Base-by-base conservation (phyloP, 805 yeast species). In the Lachancea meyersii region DNA sequence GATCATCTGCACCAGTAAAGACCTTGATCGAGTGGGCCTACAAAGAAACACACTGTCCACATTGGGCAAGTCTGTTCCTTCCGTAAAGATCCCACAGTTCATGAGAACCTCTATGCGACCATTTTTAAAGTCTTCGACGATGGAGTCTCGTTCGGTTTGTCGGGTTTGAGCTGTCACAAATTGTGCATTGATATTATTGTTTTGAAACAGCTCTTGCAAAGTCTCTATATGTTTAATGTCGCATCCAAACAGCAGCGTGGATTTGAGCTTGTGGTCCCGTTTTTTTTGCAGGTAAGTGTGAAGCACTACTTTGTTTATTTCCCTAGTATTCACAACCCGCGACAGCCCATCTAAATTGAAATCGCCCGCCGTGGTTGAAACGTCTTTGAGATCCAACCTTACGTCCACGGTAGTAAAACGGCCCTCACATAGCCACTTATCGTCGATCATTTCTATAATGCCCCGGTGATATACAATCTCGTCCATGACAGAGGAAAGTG, bases 1-100 rank as follows among this genome's bases (percentile, higher is more conserved):
- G 16, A 89, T 73, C 96, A 89, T 89, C 57, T 89, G 97, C 14
- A 79, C 71, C 28, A 86, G 63, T 33, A 89, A 63, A 0, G 83
- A 77, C 24, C 78, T 65, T 1, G 96, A 88, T 45, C 72, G 72
- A 0, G 96, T 85, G 1, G 96, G 96, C 26, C 96, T 66, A 3
- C 86, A 84, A 24, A 89, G 61, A 22, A 89, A 68, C 10, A 89
- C 67, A 23, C 87, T 80, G 55, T 89, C 97, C 44, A 88, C 82
- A 47, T 80, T 80, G 2, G 97, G 97, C 16, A 91, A 80, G 64
- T 89, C 97, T 0, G 97, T 87, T 0, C 97, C 97, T 60, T 89
- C 97, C 0, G 96, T 89, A 52, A 91, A 82, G 5, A 89, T 86
- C 14, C 84, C 86, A 58, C 95, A 93, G 56, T 91, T 91, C 65